A percentile compares a stretch with the other conserved stretches of the same genome.
Conservation (phyloP, 495 filamentous ascomycete species). For the Neurospora sp. region DNA sequence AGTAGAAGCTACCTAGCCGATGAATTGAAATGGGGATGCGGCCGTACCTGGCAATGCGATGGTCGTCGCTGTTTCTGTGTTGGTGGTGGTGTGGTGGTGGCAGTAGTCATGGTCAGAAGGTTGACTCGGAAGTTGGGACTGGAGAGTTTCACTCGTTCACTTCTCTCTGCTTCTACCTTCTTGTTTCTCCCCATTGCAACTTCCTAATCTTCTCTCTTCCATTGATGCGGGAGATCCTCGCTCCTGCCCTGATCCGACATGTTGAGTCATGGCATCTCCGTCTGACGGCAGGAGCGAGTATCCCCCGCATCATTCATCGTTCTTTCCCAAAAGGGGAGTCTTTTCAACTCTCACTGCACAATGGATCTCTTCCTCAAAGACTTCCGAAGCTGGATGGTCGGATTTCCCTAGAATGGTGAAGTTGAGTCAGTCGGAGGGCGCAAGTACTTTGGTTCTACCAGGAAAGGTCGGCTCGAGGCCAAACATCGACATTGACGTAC, state of each 20-base stretch:
- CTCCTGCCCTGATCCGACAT: background rate
- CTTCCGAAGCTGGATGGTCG: no score
- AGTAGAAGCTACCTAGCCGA: no score
- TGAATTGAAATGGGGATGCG: background rate
- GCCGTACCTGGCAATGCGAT: background rate
- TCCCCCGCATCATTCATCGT: background rate
- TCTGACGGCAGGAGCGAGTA: background rate
- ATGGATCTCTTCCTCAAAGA: background rate
- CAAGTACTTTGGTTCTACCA: no score
- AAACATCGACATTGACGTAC: no score
- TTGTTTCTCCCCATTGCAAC: background rate
- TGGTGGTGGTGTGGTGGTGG: background rate
- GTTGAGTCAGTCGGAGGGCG: no score
- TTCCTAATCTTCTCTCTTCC: background rate
- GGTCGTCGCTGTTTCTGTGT: background rate
- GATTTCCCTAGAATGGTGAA: no score
- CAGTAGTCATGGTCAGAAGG: background rate
- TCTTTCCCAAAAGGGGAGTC: background rate
- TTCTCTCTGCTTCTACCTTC: no score
- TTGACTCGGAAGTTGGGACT: no score
- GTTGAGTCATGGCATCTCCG: background rate
- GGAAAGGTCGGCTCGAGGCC: no score
- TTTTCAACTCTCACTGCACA: background rate
- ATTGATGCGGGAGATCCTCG: background rate
- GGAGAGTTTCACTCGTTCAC: no score